A percentile compares a stretch with the other conserved stretches of the same genome.
Evolutionary conservation across 805 yeast species (phyloP).

Genomic region (Saccharomycopsis sp.): DNA sequence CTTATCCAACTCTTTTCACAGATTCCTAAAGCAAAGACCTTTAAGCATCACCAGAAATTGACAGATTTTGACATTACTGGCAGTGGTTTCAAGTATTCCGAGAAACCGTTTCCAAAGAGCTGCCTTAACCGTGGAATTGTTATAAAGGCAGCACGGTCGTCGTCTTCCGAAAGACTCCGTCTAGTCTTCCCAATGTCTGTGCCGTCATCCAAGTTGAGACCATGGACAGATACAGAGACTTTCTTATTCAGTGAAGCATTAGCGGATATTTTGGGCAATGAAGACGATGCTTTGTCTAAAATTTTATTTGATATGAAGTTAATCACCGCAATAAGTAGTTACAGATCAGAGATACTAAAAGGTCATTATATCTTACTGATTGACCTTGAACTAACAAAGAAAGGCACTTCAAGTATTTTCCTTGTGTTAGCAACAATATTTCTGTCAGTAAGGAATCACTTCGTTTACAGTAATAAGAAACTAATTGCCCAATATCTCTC

Average conservation of each 20-base stretch:
- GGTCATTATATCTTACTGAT: slow-evolving; percentile 39
- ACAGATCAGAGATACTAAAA: slow-evolving; percentile 32
- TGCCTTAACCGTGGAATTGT: slow-evolving; percentile 30
- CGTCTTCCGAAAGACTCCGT: slow-evolving; percentile 31
- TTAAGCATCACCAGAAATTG: slow-evolving; percentile 7
- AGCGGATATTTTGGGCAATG: slow-evolving; percentile 61
- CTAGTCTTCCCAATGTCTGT: slow-evolving; percentile 38
- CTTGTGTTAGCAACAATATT: slow-evolving; percentile 33
- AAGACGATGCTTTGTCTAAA: slow-evolving; percentile 45
- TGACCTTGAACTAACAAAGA: slow-evolving; percentile 42
- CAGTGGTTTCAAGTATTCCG: background rate
- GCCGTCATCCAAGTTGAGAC: background rate
- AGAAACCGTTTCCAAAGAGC: slow-evolving; percentile 24
- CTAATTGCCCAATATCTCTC: slow-evolving; percentile 37
- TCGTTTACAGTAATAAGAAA: slow-evolving; percentile 21
- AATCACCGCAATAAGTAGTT: slow-evolving; percentile 37
- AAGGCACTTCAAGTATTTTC: slow-evolving; percentile 37
- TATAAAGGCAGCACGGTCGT: slow-evolving; percentile 32
- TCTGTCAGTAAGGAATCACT: slow-evolving; percentile 19
- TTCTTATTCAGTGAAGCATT: slow-evolving; percentile 37
- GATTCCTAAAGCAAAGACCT: slow-evolving; percentile 24
- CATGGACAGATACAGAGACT: slow-evolving; percentile 23
- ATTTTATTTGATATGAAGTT: slow-evolving; percentile 31
- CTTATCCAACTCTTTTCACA: slow-evolving; percentile 39
- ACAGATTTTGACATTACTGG: background rate